Base-by-base conservation (phyloP, 2,329 filamentous ascomycete genomes). In the Teratosphaeria nubilosa region DNA sequence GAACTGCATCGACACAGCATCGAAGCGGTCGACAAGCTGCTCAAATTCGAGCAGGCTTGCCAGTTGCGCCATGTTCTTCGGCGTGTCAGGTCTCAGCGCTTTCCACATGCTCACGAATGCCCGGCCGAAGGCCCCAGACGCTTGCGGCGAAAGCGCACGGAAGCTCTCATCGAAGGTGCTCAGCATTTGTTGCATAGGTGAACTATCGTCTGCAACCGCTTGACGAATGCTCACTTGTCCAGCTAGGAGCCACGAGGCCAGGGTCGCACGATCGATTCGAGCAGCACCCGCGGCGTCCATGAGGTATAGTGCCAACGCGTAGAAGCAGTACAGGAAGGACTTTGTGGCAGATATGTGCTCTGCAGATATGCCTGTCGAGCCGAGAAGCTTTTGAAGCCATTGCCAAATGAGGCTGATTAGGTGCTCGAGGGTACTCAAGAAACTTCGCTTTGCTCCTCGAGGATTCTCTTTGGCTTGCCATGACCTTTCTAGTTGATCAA, bases 51-150 rank as follows among this genome's bases (percentile, higher is more conserved):
- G 64, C 22, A 78, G 63, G 2, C 70, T 66, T 22, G 72, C 60
- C 5, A 80, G 64, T 20, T 75, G 71, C 11, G 66, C 59, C 30
- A 70, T 62, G 10, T 69, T 74, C 11, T 66, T 67, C 1, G 81
- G 75, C 3, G 79, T 81, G 11, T 67, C 68, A 32, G 91, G 89
- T 56, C 87, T 82, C 67, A 95, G 82, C 1, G 77, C 68, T 50
- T 82, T 81, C 92, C 91, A 72, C 20, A 72, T 37, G 20, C 63
- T 53, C 1, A 62, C 59, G 53, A 64, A 66, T 27, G 61, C 67
- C 30, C 59, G 54, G 31, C 66, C 64, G 34, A 45, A 48, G 41
- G 41, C n/a, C 3, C 9, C 6, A 48, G n/a, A 48, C 20, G 20
- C 55, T 41, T 31, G 48, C 11, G 30, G 10, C 50, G 31, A 32